phyloP scores from a whole-genome alignment of 2,329 filamentous ascomycete species.

The Nigrospora sphaerica region DNA sequence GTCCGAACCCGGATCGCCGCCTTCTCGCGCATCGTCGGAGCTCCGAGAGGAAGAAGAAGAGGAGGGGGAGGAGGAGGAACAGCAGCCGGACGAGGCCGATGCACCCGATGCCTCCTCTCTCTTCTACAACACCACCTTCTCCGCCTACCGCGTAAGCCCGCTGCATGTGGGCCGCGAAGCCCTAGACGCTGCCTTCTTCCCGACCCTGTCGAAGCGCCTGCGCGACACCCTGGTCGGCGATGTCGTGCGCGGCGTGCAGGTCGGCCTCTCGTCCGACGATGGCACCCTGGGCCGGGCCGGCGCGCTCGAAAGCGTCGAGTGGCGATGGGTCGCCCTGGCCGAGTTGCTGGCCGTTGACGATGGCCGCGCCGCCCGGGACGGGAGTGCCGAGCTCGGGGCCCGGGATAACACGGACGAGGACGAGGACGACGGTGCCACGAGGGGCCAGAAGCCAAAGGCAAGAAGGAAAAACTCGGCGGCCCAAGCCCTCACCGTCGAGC shows the following conservation, averaged over 20 bases:
- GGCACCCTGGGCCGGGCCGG: conserved; percentile 30
- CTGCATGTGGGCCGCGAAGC: conserved; percentile 36
- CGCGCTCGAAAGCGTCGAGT: conserved; percentile 37
- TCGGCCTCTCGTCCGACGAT: conserved; percentile 34
- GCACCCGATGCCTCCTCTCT: conserved; percentile 10
- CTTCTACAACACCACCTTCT: conserved; percentile 53
- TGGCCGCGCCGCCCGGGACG: background rate
- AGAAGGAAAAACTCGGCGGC: too few relatives aligned
- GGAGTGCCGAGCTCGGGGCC: conserved; percentile 9
- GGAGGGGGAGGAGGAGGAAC: conserved; percentile 9
- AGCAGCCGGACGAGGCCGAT: conserved; percentile 20
- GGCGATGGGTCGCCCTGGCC: conserved; percentile 35
- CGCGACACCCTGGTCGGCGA: conserved; percentile 51
- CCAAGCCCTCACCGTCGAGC: conserved; percentile 32
- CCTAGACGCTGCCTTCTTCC: conserved; percentile 31
- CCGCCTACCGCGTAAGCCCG: conserved; percentile 47
- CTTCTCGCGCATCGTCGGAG: conserved; percentile 1
- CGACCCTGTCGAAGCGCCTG: conserved; percentile 36
- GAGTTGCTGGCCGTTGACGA: conserved; percentile 13
- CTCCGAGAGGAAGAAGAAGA: background rate
- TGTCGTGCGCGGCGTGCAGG: conserved; percentile 52
- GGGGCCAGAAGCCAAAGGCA: background rate
- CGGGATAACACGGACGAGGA: conserved; percentile 3
- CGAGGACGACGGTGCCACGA: background rate
- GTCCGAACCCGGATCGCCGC: background rate